Base-by-base conservation (phyloP, 2,329 filamentous ascomycete genomes). In the Leptographium procerum region DNA sequence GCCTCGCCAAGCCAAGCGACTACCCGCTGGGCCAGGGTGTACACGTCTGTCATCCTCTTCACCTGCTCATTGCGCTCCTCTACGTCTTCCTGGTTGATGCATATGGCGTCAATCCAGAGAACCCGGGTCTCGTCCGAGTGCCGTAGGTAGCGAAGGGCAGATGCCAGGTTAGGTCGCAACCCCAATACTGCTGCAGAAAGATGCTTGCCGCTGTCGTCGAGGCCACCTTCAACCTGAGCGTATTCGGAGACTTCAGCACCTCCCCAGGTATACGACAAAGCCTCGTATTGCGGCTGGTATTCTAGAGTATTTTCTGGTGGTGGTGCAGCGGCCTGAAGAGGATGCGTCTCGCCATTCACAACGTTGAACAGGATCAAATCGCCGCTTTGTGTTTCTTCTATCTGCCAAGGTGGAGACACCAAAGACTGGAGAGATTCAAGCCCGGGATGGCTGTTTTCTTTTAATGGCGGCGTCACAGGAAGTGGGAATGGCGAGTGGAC, bases 341-440 rank as follows among this genome's bases (percentile, higher is more conserved):
- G 14, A 16, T 51, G 47, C 8, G 55, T 36, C 55, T 56, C 29
- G 6, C 55, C 55, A 6, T 43, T 56, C n/a, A 40, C 55, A n/a
- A 56, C 26, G 50, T 56, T 36, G 45, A 56, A 56, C 43, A 56
- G 31, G 31, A 56, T 56, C 26, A 50, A 56, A 31, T 56, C 31
- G 24, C 55, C 55, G 55, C 45, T n/a, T 51, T 56, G 43, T 40
- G 55, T 56, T 33, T 56, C 55, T 34, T 56, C 55, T 16, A 56
- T 40, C 31, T 51, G 26, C 55, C 55, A 56, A 9, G 45, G 55
- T 22, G 29, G 29, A n/a, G 45, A 22, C 45, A 56, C 55, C 29
- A 51, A n/a, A 26, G 29, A 26, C 5, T 19, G 29, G 29, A 56
- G 55, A 24, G 43, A 36, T 22, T 56, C 55, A 24, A 56, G 45